Evolutionary conservation across 2,329 filamentous ascomycete species (phyloP), one percentile per base, ranked within the genome.

Genomic region (Beauveria varroae): DNA sequence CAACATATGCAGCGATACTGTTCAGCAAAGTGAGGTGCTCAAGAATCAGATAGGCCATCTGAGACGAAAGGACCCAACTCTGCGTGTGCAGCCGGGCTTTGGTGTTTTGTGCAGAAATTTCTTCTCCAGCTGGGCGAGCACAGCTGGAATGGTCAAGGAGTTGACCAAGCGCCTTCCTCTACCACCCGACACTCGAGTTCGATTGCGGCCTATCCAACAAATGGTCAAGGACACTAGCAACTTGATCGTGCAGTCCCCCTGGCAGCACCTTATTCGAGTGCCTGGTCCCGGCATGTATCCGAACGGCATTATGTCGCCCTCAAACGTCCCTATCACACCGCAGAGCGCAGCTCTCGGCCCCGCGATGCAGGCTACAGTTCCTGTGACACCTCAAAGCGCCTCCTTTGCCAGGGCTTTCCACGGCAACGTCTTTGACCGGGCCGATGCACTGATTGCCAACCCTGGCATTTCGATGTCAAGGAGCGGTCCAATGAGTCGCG

Each of bases 271-370:
- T 46, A 62, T 75, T 20, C 58, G 59, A 49, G 60, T 68, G 61
- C 24, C 67, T n/a, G 55, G 24, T 22, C 40, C 60, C 62, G 70
- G 20, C 67, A 68, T 71, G 37, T 60, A 60, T 55, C 30, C 58
- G 20, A 60, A 37, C 18, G 58, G 58, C 8, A 54, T 34, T 6
- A 41, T 60, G 2, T 54, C 58, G 30, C 58, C 58, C 18, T 54
- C 51, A 9, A 60, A 60, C 18, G 58, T 60, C 22, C 92, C 93
- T 9, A 91, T 95, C 68, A 97, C 93, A 1, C 93, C 93, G 8
- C 83, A 96, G 64, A 95, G 90, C 67, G 93, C 92, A 18, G 93
- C 93, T 1, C 80, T 97, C 5, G 93, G 93, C 0, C 91, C 93
- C 6, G 93, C 93, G 22, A 90, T 92, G 60, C 92, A 96, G 74